Percentiles rank a stretch among this genome's conserved stretches.
These are phyloP conservation scores for Chrysanthemum makinoi DNA, from an alignment of 129 eudicot species.

Conservation along the genomic window DNA sequence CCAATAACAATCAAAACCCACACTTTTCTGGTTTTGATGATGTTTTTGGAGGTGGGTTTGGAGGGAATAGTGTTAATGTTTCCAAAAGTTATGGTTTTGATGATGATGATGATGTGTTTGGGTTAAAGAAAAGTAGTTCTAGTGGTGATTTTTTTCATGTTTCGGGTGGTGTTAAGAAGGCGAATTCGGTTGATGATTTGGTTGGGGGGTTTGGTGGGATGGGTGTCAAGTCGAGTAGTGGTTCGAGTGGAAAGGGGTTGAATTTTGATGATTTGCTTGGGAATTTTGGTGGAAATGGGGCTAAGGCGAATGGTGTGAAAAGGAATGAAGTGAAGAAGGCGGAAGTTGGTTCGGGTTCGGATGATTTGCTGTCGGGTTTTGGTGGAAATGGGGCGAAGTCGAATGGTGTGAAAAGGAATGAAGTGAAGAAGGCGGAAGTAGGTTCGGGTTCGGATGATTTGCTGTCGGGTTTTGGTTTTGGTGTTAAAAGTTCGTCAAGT, in stretches of 20 bases:
- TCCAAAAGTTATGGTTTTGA: constrained; percentile 23
- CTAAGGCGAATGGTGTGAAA: constrained; percentile 24
- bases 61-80: constrained; percentile 37
- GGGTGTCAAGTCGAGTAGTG: constrained; percentile 28
- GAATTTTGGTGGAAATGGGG: constrained; percentile 26
- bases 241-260: constrained; percentile 16
- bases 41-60: constrained; percentile 38
- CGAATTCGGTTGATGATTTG: constrained; percentile 51
- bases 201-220: constrained; percentile 47
- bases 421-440: constrained; percentile 2
- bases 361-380: constrained; percentile 44
- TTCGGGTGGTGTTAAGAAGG: constrained; percentile 21
- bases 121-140: constrained; percentile 18
- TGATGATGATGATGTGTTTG: constrained; percentile 60
- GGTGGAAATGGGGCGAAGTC: constrained; percentile 29
- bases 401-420: constrained; percentile 17
- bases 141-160: constrained; percentile 41
- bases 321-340: constrained; percentile 11
- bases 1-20: constrained; percentile 31
- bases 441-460: constrained; percentile 37
- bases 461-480: constrained; percentile 42
- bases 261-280: constrained; percentile 50
- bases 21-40: constrained; percentile 36
- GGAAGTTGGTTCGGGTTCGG: not conserved
- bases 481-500: constrained; percentile 33